Evolutionary conservation across 2,329 filamentous ascomycete species (phyloP).

Genomic region (Trichophyton simii): DNA sequence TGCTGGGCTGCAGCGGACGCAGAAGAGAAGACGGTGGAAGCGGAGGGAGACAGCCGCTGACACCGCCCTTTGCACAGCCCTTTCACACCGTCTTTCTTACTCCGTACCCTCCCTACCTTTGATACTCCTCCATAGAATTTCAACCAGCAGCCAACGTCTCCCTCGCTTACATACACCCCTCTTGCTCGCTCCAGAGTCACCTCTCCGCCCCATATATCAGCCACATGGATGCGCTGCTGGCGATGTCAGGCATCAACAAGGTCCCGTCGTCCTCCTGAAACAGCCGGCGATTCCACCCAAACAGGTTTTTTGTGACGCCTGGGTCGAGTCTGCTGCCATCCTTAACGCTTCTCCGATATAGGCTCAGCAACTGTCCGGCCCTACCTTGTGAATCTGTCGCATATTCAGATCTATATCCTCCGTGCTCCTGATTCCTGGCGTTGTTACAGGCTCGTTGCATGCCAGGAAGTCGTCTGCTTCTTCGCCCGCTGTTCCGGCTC

Average conservation of each 20-base stretch:
- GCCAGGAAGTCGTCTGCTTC: not conserved
- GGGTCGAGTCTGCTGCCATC: not conserved
- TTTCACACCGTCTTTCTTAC: constrained; percentile 1
- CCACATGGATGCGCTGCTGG: not conserved
- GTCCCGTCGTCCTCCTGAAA: not conserved
- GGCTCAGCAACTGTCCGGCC: not conserved
- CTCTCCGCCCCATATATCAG: not conserved
- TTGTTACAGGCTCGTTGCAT: too few species aligned
- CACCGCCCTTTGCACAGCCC: not conserved
- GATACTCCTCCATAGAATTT: too few species aligned
- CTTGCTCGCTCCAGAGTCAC: too few species aligned
- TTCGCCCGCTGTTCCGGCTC: not conserved
- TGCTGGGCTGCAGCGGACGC: not conserved
- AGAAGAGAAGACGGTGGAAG: not conserved
- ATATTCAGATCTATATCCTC: too few species aligned
- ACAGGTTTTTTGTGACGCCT: constrained; percentile 1
- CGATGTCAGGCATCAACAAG: constrained; percentile 1
- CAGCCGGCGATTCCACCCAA: not conserved
- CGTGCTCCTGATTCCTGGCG: too few species aligned
- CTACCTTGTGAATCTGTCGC: not conserved
- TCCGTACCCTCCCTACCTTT: not conserved
- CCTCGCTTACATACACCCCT: not conserved
- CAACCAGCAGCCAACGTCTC: not conserved
- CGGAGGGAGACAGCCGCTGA: not conserved
- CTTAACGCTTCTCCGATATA: not conserved